Percentiles rank a stretch among this genome's conserved stretches.
These are phyloP conservation scores for Ensete ventricosum DNA, from an alignment of 176 grass and related monocot species.

Conservation along the genomic window DNA sequence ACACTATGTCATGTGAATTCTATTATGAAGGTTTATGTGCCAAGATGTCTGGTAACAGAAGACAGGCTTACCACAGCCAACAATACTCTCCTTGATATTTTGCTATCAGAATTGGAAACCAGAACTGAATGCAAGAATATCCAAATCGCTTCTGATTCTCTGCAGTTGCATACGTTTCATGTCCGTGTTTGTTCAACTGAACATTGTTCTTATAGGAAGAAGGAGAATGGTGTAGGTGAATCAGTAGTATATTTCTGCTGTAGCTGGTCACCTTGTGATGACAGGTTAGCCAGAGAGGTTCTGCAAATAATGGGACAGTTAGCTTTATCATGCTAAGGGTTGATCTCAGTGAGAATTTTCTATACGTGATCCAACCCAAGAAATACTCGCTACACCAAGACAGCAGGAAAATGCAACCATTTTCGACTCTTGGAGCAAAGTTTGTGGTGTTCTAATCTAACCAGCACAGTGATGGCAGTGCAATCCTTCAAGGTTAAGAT, in stretches of 20 bases:
- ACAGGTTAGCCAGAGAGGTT: conserved; percentile 21
- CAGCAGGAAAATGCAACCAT: too few species aligned
- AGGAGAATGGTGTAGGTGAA: neutral
- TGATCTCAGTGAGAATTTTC: neutral
- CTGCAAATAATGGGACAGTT: conserved; percentile 14
- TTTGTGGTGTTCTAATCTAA: too few species aligned
- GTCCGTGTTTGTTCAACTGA: conserved; percentile 23
- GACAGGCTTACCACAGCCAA: neutral
- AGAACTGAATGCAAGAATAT: conserved; percentile 14
- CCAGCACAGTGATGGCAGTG: too few species aligned
- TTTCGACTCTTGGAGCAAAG: too few species aligned
- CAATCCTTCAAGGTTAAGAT: too few species aligned
- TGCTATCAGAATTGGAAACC: conserved; percentile 13
- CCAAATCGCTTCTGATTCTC: conserved; percentile 15
- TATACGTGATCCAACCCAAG: neutral
- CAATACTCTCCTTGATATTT: conserved; percentile 7
- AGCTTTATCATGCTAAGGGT: neutral
- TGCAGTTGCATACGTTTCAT: conserved; percentile 17
- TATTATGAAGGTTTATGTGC: neutral
- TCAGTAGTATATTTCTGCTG: conserved; percentile 26
- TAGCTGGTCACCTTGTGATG: conserved; percentile 27
- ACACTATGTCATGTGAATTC: neutral
- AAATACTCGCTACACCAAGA: neutral
- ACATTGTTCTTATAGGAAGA: conserved; percentile 19
- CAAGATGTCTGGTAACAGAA: neutral